Conservation (phyloP, 1,284 basidiomycete species). For the Sanghuangporus weigelae region DNA sequence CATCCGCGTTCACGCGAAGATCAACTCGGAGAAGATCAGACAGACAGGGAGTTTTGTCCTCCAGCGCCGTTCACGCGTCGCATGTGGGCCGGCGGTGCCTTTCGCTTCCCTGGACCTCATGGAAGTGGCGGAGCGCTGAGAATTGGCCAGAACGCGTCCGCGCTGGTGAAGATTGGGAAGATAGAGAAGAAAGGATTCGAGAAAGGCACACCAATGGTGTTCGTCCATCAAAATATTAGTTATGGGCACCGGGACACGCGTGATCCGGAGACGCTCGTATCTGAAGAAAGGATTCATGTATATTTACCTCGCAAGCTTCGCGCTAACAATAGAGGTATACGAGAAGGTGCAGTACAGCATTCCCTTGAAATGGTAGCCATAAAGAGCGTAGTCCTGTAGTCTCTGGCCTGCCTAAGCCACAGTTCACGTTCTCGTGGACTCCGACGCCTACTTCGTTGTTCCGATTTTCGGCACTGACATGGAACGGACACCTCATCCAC, state of each 20-base stretch:
- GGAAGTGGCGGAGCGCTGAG: neutral
- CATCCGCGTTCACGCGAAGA: constrained; percentile 58
- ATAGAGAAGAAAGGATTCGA: constrained; percentile 65
- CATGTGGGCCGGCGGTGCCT: constrained; percentile 82
- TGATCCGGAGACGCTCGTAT: constrained; percentile 37
- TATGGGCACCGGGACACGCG: neutral
- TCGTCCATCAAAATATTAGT: constrained; percentile 65
- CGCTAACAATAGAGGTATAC: neutral
- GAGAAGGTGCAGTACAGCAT: constrained; percentile 31
- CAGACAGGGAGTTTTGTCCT: constrained; percentile 67
- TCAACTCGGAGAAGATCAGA: constrained; percentile 62
- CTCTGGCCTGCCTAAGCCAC: constrained; percentile 43
- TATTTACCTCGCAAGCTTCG: constrained; percentile 41
- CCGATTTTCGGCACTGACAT: constrained; percentile 80
- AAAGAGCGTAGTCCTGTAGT: constrained; percentile 31
- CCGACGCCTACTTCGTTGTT: constrained; percentile 72
- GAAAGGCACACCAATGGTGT: constrained; percentile 54
- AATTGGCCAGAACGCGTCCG: constrained; percentile 50
- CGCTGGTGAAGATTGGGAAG: constrained; percentile 44
- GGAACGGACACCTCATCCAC: constrained; percentile 73
- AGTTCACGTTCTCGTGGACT: constrained; percentile 60
- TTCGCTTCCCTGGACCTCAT: constrained; percentile 25
- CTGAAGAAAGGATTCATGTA: constrained; percentile 72
- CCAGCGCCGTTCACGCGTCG: constrained; percentile 70
- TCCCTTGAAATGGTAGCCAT: neutral